Conservation (phyloP, 192 early-diverging fungal genomes). For the Podila horticola region DNA sequence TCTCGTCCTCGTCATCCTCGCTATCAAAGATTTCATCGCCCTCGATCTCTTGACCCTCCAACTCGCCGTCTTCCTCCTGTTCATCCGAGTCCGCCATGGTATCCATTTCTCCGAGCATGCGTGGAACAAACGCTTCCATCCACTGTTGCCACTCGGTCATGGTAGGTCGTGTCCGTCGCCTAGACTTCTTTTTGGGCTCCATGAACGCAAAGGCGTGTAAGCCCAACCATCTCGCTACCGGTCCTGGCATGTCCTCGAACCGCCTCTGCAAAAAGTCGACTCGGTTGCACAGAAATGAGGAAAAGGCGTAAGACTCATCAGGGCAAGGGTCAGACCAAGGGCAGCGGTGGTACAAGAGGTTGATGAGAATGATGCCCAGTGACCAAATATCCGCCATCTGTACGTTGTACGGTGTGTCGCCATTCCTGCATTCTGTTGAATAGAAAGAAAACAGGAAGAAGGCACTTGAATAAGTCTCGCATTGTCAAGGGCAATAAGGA, state of each 20-base stretch:
- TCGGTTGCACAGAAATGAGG: conserved; percentile 68
- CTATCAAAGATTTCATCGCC: conserved; percentile 19
- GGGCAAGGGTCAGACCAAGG: conserved; percentile 78
- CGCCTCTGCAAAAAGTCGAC: conserved; percentile 64
- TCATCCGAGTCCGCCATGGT: conserved; percentile 5
- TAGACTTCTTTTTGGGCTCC: conserved; percentile 5
- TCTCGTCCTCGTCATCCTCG: conserved; percentile 8
- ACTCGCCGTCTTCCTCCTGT: conserved; percentile 11
- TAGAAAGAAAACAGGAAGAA: neutral
- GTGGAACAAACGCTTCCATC: conserved; percentile 43
- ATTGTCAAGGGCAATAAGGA: neutral
- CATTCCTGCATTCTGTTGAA: conserved; percentile 56
- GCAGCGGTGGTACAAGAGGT: conserved; percentile 74
- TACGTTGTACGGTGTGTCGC: conserved; percentile 61
- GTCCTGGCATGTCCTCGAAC: conserved; percentile 64
- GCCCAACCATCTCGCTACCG: conserved; percentile 69
- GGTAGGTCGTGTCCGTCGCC: conserved; percentile 17
- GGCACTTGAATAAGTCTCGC: neutral
- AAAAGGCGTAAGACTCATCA: conserved; percentile 67
- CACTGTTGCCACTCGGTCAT: conserved; percentile 34
- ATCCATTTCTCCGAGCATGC: conserved; percentile 40
- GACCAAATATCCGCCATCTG: conserved; percentile 77
- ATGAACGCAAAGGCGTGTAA: conserved; percentile 63
- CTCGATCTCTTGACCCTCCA: conserved; percentile 10
- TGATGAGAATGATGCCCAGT: conserved; percentile 78